These are phyloP conservation scores for Astrothelium macrocarpum DNA, from an alignment of 495 filamentous ascomycete species.

Conservation along the genomic window DNA sequence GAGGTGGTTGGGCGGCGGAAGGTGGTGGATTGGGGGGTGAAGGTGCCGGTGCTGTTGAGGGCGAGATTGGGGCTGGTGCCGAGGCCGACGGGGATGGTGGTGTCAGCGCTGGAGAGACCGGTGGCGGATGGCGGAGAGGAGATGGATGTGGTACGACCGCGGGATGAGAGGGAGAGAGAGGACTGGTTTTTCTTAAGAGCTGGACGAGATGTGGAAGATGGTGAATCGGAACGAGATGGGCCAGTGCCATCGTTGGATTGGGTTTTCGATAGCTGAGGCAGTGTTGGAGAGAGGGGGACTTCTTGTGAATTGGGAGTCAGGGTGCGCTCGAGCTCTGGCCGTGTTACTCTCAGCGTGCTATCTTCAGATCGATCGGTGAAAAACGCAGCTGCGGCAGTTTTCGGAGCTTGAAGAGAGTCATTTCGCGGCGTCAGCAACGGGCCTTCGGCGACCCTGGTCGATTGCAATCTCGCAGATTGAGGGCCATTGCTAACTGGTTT, in stretches of 20 bases:
- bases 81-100: neutral
- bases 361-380: neutral
- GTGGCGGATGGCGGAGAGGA: neutral
- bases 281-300: neutral
- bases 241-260: neutral
- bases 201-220: neutral
- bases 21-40: neutral
- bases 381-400: neutral
- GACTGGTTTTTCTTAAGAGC: conserved; percentile 42
- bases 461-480: neutral
- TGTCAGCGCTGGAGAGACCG: neutral
- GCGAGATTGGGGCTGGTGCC: neutral
- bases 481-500: neutral
- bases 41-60: neutral
- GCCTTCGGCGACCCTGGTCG: neutral
- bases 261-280: neutral
- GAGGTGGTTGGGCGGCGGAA: neutral
- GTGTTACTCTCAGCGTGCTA: neutral
- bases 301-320: neutral
- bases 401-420: conserved; percentile 1
- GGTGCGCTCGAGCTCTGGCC: neutral
- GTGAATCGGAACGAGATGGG: neutral
- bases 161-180: conserved; percentile 59
- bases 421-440: neutral
- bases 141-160: neutral